Base-by-base conservation (phyloP, 345 rosid species). In the Populus nigra region DNA sequence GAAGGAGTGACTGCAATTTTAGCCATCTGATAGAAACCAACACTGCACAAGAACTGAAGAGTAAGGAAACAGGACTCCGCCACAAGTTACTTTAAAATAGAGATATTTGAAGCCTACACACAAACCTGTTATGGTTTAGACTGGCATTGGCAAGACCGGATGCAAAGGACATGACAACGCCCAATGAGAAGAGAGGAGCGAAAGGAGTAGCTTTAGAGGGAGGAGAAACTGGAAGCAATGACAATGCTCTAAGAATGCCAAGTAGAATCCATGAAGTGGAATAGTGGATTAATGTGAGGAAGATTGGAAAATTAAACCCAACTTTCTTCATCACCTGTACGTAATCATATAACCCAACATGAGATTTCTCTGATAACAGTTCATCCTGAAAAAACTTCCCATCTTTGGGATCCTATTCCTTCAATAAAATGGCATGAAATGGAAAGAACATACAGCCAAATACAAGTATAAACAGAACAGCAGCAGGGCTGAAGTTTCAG, bases 21-120 rank as follows among this genome's bases (percentile, higher is more conserved):
- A 76, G 94, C 93, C 99, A 93, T 92, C 82, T 93, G 99, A 82
- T 96, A 96, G 86, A 96, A 92, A 76, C 99, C 99, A 68, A 96
- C 92, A 11, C 99, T 93, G 89, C 85, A 81, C 16, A 73, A 8
- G 36, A 73, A 49, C 70, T 74, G 33, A 59, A 57, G 47, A 59
- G 79, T 73, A 61, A 84, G 78, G 69, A 76, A 79, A 79, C 49
- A 31, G 20, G 31, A 68, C 39, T 68, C 15, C 22, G 50, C 25
- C 10, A 43, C 31, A 31, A 62, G 39, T 76, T 63, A 5, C 70
- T 31, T 18, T 29, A 13, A 2, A 1, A 47, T 13, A 67, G 7
- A 38, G n/a, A 35, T 2, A 23, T 16, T 53, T 20, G 17, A 59
- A 50, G 3, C 65, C 61, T 8, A 68, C 31, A 63, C 36, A 13